Base-by-base conservation (phyloP, 257 asterid species). In the Fraxinus anomala region DNA sequence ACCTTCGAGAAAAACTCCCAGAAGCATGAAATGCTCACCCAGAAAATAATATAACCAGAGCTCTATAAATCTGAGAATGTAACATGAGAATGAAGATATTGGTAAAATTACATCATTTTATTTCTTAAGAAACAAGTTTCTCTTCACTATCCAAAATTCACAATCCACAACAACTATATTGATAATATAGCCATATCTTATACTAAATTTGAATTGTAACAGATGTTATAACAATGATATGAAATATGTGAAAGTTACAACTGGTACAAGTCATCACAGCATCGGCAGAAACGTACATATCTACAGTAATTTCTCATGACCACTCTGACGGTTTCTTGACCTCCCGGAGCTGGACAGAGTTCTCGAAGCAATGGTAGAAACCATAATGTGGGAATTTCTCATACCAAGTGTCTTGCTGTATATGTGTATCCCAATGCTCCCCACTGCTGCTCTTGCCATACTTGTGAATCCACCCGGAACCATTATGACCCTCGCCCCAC, bases 381-480 rank as follows among this genome's bases (percentile, higher is more conserved):
- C 97, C 97, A 61, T 78, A 96, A 80, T 96, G 98, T 2, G 99
- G 98, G 83, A 79, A 92, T 51, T 83, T 85, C 88, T 96, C 99
- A 34, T 93, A 96, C 99, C 98, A 96, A 0, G 99, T 96, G 5
- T 91, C 97, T 83, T 93, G 89, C 13, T 76, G 82, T 2, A 33
- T 87, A 63, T 92, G 97, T 11, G 94, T 91, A 80, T 96, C 99
- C 99, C 99, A 96, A 16, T 96, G 99, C 86, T 95, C 99, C 1
- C 98, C 99, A 28, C 94, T 85, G 91, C 98, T 96, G 88, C 99
- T 93, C 89, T 84, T 88, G 6, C 99, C 99, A 36, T 93, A 95
- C 90, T 95, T 93, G 96, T 95, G 99, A 72, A 95, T 91, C 98
- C 98, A 93, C 16, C 99, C 99, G 0, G 98, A 84, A 5, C 97